Conservation (phyloP, 768 basidiomycete genomes). For the Leccinum uliginosum region DNA sequence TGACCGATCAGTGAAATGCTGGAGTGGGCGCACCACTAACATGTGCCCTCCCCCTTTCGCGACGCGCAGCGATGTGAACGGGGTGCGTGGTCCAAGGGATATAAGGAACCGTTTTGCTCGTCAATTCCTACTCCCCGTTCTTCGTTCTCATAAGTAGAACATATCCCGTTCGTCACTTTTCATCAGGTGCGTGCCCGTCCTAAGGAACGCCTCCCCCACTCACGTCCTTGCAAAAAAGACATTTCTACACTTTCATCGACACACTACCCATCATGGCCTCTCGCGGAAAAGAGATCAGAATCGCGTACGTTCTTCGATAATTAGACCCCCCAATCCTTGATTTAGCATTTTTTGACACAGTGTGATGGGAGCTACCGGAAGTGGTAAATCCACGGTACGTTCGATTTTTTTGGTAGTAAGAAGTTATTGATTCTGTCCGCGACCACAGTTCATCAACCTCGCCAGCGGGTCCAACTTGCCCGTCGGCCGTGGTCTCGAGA, state of each 20-base stretch:
- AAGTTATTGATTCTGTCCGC: constrained; percentile 4
- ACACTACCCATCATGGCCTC: constrained; percentile 19
- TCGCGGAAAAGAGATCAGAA: constrained; percentile 28
- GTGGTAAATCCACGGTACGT: constrained; percentile 35
- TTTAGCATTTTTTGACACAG: constrained; percentile 10
- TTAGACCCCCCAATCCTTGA: neutral
- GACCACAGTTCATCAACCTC: constrained; percentile 51
- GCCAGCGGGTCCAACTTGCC: constrained; percentile 45
- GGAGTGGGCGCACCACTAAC: constrained; percentile 16
- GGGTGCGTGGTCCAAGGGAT: constrained; percentile 11
- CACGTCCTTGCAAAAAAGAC: neutral
- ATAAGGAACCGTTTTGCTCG: constrained; percentile 11
- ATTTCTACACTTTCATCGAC: neutral
- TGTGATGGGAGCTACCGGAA: constrained; percentile 34
- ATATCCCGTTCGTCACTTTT: neutral
- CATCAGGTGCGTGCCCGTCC: constrained; percentile 1
- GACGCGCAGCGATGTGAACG: constrained; percentile 13
- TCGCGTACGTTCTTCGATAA: constrained; percentile 23
- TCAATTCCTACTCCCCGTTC: neutral
- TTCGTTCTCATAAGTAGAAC: neutral
- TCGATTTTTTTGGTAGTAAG: neutral
- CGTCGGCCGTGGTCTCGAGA: constrained; percentile 44
- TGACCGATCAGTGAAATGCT: constrained; percentile 25
- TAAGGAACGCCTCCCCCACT: neutral
- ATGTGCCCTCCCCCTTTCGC: constrained; percentile 10